Base-by-base conservation (phyloP, 2,329 filamentous ascomycete species). In the Claviceps quebecensis region DNA sequence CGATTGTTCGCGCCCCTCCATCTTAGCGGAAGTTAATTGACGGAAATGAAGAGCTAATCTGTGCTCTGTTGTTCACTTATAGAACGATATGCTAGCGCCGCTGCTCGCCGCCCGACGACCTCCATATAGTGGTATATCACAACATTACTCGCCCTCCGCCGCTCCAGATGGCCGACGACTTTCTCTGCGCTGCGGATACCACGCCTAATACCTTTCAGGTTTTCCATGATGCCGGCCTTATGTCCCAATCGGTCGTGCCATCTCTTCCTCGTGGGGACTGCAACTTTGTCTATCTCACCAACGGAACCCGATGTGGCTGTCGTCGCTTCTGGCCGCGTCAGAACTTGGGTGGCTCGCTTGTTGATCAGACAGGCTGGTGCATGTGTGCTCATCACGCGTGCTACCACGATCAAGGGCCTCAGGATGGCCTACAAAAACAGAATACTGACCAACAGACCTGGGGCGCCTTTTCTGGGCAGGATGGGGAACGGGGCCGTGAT, bases 331-430 rank as follows among this genome's bases (percentile, higher is more conserved):
- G 77, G 76, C 72, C 71, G 59, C 72, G 72, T 54, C 65, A 65
- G 51, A 57, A 62, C 50, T 56, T 61, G 45, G 65, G 59, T 36
- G 61, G 63, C 47, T 60, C 66, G 46, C 60, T 65, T 43, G 57
- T 63, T 50, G 72, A 72, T 50, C 71, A 78, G 58, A 59, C 67
- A 29, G 67, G 68, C 54, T 78, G 72, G 70, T 81, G 78, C 65
- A 80, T 81, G 77, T 81, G 78, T 59, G 75, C 74, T 49, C 78
- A 81, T 57, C 78, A 81, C 63, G 78, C 78, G 50, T 81, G 78
- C 61, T 81, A 72, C 55, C 78, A 81, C 55, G 77, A 80, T 61
- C 70, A 79, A 57, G 64, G 61, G 38, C 52, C 55, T 55, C 49
- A 57, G 60, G 54, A 55, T 23, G 49, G 9, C 16, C 40, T 11